Conservation (phyloP, 1,284 basidiomycete genomes). For the Filobasidium uniguttulatum region DNA sequence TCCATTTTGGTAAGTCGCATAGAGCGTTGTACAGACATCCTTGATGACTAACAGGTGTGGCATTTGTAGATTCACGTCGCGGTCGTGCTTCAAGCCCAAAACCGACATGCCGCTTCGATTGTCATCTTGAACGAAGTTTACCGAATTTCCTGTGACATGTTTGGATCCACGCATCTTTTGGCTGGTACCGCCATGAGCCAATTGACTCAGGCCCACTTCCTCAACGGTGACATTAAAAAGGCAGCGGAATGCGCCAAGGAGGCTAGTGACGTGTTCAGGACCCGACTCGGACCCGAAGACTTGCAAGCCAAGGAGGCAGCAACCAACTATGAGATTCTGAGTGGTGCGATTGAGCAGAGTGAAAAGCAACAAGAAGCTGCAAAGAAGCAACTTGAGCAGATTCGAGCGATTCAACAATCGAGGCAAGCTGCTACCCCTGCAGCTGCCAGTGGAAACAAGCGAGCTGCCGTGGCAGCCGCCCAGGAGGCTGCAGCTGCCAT, state of each 20-base stretch:
- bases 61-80: conserved; percentile 31
- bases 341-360: conserved; percentile 31
- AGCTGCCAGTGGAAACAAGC: conserved; percentile 11
- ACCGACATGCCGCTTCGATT: conserved; percentile 30
- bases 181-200: conserved; percentile 33
- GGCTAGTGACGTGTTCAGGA: conserved; percentile 36
- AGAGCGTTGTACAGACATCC: neutral
- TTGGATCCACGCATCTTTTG: conserved; percentile 31
- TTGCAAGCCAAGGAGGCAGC: conserved; percentile 36
- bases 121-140: conserved; percentile 28
- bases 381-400: conserved; percentile 25
- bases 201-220: conserved; percentile 38
- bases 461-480: conserved; percentile 6
- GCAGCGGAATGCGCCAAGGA: conserved; percentile 33
- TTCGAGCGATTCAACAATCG: conserved; percentile 23
- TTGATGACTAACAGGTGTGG: neutral
- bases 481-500: conserved; percentile 6
- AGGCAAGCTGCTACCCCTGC: conserved; percentile 10
- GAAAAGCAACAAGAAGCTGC: conserved; percentile 24
- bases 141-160: conserved; percentile 23
- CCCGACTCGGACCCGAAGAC: conserved; percentile 34
- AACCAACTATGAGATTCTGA: conserved; percentile 37
- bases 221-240: conserved; percentile 32
- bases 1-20: conserved; percentile 37
- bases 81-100: conserved; percentile 33